Evolutionary conservation across 768 basidiomycete genomes (phyloP).

Genomic region (Mycena sanguinolenta): DNA sequence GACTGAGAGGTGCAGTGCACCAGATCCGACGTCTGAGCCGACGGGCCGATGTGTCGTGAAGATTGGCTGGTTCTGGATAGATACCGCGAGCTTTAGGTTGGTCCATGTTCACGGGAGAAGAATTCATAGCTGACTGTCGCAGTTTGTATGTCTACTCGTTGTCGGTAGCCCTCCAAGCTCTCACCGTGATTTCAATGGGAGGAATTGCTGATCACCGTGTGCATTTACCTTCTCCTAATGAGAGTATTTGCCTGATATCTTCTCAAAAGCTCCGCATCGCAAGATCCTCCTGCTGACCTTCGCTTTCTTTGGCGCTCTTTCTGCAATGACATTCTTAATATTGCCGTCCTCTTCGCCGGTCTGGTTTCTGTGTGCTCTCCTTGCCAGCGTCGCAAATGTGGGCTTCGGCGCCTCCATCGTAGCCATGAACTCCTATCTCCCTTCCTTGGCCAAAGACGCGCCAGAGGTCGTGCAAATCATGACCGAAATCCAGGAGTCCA

Average conservation of each 20-base stretch:
- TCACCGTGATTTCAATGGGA: slow-evolving; percentile 96
- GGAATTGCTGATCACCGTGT: slow-evolving; percentile 90
- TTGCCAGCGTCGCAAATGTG: slow-evolving; percentile 86
- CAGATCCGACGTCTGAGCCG: slow-evolving; percentile 37
- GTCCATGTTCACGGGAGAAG: slow-evolving; percentile 30
- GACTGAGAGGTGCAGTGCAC: slow-evolving; percentile 64
- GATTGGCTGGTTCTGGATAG: slow-evolving; percentile 88
- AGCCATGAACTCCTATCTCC: slow-evolving; percentile 92
- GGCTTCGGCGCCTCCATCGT: slow-evolving; percentile 90
- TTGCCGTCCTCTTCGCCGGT: slow-evolving; percentile 78
- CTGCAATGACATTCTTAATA: slow-evolving; percentile 78
- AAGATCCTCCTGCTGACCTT: slow-evolving; percentile 84
- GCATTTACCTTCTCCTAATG: slow-evolving; percentile 45
- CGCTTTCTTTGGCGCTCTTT: slow-evolving; percentile 76
- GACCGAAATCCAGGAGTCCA: slow-evolving; percentile 46
- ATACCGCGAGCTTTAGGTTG: slow-evolving; percentile 93
- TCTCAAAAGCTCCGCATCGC: slow-evolving; percentile 68
- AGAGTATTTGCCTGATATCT: slow-evolving; percentile 11
- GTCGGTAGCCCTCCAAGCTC: slow-evolving; percentile 89
- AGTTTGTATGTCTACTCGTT: slow-evolving; percentile 92
- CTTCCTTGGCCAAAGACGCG: slow-evolving; percentile 74
- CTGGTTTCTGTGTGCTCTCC: slow-evolving; percentile 76
- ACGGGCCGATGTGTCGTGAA: slow-evolving; percentile 80
- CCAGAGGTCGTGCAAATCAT: slow-evolving; percentile 66
- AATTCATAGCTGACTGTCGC: neutral